phyloP scores from a whole-genome alignment of 129 eudicot genomes.

The Oenanthe sinensis region DNA sequence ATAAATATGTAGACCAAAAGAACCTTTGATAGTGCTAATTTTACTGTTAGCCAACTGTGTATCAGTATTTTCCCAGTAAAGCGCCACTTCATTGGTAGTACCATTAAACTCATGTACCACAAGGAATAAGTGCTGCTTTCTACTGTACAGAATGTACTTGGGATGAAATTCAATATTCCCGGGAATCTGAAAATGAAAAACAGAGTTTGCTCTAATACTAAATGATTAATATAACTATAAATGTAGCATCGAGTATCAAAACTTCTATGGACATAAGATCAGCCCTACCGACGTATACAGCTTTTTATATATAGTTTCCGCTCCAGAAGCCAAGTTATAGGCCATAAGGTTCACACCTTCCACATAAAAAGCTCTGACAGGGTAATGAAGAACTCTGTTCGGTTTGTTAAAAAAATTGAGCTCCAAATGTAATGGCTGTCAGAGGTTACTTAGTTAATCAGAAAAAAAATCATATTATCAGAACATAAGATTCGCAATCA shows the following conservation, averaged over 20 bases:
- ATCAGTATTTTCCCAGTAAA: conserved; percentile 87
- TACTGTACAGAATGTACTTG: conserved; percentile 62
- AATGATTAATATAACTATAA: background rate
- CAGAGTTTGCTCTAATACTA: conserved; percentile 6
- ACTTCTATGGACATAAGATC: conserved; percentile 12
- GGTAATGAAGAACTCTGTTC: conserved; percentile 89
- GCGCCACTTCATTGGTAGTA: conserved; percentile 68
- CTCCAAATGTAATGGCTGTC: conserved; percentile 93
- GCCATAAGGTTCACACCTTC: conserved; percentile 98
- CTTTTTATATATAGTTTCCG: conserved; percentile 82
- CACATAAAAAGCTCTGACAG: conserved; percentile 79
- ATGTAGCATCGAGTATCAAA: background rate
- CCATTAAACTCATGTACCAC: conserved; percentile 79
- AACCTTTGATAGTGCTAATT: conserved; percentile 79
- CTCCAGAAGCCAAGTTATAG: conserved; percentile 75
- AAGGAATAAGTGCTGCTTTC: conserved; percentile 86
- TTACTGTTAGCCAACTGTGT: conserved; percentile 72
- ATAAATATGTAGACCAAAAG: background rate
- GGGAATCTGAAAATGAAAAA: conserved; percentile 59
- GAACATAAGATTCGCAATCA: conserved; percentile 1
- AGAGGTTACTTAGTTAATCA: conserved; percentile 15
- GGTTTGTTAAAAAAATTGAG: conserved; percentile 84
- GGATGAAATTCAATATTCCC: conserved; percentile 72
- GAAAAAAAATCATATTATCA: conserved; percentile 7
- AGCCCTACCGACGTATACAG: conserved; percentile 76